Evolutionary conservation across 192 early-diverging fungal genomes (phyloP), one percentile per base, ranked within the genome.

Genomic region (Obelidium mucronatum): DNA sequence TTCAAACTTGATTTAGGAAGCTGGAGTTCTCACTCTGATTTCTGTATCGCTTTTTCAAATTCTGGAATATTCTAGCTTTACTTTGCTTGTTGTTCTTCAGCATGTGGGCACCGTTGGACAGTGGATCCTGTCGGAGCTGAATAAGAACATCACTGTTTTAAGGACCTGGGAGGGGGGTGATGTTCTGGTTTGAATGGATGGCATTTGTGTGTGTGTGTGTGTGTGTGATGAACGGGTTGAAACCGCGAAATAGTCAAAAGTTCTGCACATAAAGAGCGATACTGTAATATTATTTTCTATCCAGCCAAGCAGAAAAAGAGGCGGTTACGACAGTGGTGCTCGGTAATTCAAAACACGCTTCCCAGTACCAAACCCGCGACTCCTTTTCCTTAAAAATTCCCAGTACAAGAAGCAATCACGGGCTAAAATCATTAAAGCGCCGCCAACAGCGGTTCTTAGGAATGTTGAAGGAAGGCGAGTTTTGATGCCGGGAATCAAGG

Each of bases 71-170:
- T 61, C 13, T 63, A 79, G 80, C 78, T 87, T 17, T 84, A 75
- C 52, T 87, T 84, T 77, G 80, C 78, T 1, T 87, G 86, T 54
- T 80, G 76, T 58, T 77, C 65, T 39, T 56, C 58, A 11, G 68
- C 77, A 2, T 87, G 85, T 62, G 75, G 77, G 15, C 68, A 85
- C 52, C 83, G 85, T 13, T 87, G 85, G 85, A 75, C 74, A 59
- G 74, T 80, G 2, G 67, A 69, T 59, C 15, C 69, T 8, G 51
- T n/a, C 2, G 17, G 40, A 31, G 35, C 42, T 52, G 42, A 28
- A n/a, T 68, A 24, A 68, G 24, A 64, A 48, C 8, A 48, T 6
- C 44, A 15, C 44, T 48, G 44, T 48, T 48, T 48, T 48, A 48
- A 6, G 19, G 44, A 19, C 11, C 11, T 48, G 44, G 44, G 44